These are phyloP conservation scores for Penicillium polonicum DNA, from an alignment of 2,329 filamentous ascomycete species.

Conservation along the genomic window DNA sequence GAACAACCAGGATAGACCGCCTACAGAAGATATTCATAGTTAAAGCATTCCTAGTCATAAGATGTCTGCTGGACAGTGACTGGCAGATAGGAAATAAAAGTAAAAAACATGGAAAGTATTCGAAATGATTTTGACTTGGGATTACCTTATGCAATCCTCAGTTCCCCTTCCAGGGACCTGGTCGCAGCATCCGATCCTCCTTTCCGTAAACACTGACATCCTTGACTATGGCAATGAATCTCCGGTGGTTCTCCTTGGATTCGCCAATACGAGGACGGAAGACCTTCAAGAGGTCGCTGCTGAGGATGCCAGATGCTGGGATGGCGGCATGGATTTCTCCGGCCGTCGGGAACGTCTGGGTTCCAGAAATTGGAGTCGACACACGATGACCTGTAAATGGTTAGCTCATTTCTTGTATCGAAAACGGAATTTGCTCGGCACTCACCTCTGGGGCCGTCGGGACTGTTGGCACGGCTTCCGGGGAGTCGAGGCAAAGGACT, in stretches of 20 bases:
- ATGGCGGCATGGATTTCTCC: slow-evolving; percentile 50
- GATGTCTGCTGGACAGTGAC: not conserved
- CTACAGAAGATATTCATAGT: not conserved
- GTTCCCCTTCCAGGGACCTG: slow-evolving; percentile 37
- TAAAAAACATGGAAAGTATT: not conserved
- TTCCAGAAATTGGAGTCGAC: slow-evolving; percentile 32
- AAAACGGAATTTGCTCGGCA: not conserved
- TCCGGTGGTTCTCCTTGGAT: slow-evolving; percentile 42
- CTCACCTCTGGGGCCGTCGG: slow-evolving; percentile 31
- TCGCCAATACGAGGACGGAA: slow-evolving; percentile 46
- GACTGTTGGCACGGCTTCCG: slow-evolving; percentile 44
- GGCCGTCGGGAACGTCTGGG: slow-evolving; percentile 43
- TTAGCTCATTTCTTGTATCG: not conserved
- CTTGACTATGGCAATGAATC: slow-evolving; percentile 47
- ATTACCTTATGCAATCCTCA: not conserved
- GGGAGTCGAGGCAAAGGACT: slow-evolving; percentile 43
- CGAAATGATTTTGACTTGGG: not conserved
- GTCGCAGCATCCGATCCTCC: slow-evolving; percentile 42
- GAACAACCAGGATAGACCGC: not conserved
- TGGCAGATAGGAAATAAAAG: not conserved
- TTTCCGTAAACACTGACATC: slow-evolving; percentile 46
- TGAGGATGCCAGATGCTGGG: slow-evolving; percentile 46
- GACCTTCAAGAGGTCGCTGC: slow-evolving; percentile 44
- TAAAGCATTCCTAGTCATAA: not conserved
- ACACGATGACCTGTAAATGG: slow-evolving; percentile 27